Evolutionary conservation across 1,139 yeast species (phyloP).

Genomic region (Lodderomyces parapsilosis): DNA sequence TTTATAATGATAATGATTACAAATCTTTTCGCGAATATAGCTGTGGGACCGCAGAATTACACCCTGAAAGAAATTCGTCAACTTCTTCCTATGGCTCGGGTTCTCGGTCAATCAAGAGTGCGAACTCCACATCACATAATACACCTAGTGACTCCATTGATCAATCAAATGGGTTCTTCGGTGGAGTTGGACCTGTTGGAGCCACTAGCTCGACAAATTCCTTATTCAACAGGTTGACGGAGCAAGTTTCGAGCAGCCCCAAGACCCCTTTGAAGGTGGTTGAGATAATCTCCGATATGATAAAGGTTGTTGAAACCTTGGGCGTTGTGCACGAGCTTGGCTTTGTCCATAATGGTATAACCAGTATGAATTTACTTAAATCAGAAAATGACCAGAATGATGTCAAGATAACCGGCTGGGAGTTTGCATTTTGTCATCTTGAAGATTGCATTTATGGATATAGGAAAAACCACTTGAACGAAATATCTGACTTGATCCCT

Average conservation of each 20-base stretch:
- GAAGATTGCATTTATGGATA: slow-evolving; percentile 43
- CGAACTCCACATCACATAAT: slow-evolving; percentile 1
- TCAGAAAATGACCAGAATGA: slow-evolving; percentile 24
- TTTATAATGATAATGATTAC: slow-evolving; percentile 26
- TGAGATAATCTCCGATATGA: slow-evolving; percentile 33
- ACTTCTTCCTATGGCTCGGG: slow-evolving; percentile 7
- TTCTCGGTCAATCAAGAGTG: slow-evolving; percentile 3
- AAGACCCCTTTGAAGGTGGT: slow-evolving; percentile 24
- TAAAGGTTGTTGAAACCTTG: slow-evolving; percentile 35
- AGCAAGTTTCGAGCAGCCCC: slow-evolving; percentile 16
- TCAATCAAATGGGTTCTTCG: slow-evolving; percentile 6
- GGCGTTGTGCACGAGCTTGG: slow-evolving; percentile 42
- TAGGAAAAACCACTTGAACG: slow-evolving; percentile 26
- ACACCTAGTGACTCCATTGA: slow-evolving; percentile 9
- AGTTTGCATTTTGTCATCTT: slow-evolving; percentile 45
- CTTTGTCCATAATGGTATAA: slow-evolving; percentile 51
- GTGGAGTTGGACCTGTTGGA: slow-evolving; percentile 3
- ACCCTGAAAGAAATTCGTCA: slow-evolving; percentile 5
- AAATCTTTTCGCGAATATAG: slow-evolving; percentile 18
- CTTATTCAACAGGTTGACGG: slow-evolving; percentile 9
- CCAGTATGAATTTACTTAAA: slow-evolving; percentile 36
- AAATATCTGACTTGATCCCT: slow-evolving; percentile 41
- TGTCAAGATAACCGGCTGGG: slow-evolving; percentile 50
- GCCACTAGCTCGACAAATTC: slow-evolving; percentile 7
- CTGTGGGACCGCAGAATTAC: not conserved